Evolutionary conservation across 1,139 yeast genomes (phyloP), one percentile per base, ranked within the genome.

Genomic region (Pichia sp.): DNA sequence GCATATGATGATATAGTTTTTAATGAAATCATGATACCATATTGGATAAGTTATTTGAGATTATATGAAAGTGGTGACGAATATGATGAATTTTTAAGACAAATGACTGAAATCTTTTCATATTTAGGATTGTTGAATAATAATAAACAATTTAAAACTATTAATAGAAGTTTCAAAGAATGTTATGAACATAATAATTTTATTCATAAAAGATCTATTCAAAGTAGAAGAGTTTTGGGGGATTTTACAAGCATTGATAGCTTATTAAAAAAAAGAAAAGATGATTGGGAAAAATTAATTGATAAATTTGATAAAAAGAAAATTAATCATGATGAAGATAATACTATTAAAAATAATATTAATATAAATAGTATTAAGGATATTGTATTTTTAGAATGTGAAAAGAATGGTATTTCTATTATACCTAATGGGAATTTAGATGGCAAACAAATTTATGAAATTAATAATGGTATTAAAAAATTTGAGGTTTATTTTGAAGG

Each of bases 401-500:
- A 39, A 22, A 30, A 35, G 8, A 5, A 8, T 2, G 41, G 45
- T 4, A 31, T 40, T 10, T 30, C 33, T 10, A 42, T 49, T 28
- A 30, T 45, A 12, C 43, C 43, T 3, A 30, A 20, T 16, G 54
- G 27, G 5, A 23, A 16, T 2, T 28, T 38, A 10, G 30, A 37
- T 24, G 45, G 36, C n/a, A 43, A 39, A 11, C 35, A 35, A 12
- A n/a, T 32, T 29, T 41, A 35, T 24, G 6, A 23, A 23, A 32
- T 38, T 26, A 26, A 38, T n/a, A 38, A 24, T n/a, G n/a, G n/a
- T 12, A 22, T 24, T 3, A 24, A 38, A 24, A 30, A 23, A 9
- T 1, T 23, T 6, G 10, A 33, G 11, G 40, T 58, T 7, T 59
- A 55, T 38, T 53, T 58, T 33, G 57, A 55, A 23, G 57, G 56